Evolutionary conservation across 805 yeast species (phyloP), one percentile per base, ranked within the genome.

Genomic region (Suhomyces faveliae): DNA sequence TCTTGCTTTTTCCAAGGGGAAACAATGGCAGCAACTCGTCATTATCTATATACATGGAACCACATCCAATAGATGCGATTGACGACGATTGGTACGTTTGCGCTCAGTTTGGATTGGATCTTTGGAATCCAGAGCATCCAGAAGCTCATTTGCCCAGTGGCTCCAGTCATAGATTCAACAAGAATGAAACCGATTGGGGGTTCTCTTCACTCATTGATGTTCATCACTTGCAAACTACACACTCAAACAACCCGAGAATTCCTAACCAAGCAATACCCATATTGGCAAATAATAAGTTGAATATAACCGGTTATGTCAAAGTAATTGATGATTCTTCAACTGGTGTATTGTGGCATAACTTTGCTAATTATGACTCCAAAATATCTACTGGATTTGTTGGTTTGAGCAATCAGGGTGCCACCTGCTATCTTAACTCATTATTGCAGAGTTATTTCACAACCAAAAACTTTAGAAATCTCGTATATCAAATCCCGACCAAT

Each of bases 341-440:
- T 0, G 97, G 97, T 2, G 96, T 91, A 0, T 71, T 94, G 51
- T 94, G 97, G 96, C 95, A 89, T 62, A 87, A 86, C 62, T 89
- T 90, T 56, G 52, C 76, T 35, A 86, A 88, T 59, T 88, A 88
- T 67, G 89, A 94, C 66, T 90, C 97, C 1, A 89, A 90, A 63
- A 80, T 83, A 57, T 82, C 73, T 45, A 89, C 98, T 0, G 97
- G 98, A 0, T 90, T 77, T 62, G 96, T 90, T 7, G 99, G 99
- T 1, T 79, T 94, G 52, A 85, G 82, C 55, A 94, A 94, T 61
- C 99, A 94, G 70, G 99, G 99, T 53, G 99, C 99, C 2, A 94
- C 99, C 0, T 94, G 99, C 66, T 94, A 94, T 67, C 78, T 94
- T 62, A 94, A 94, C 64, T 92, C 98, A 0, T 74, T 94, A 50